phyloP scores from a whole-genome alignment of 2,329 filamentous ascomycete genomes.

The Pyrenophora teres region DNA sequence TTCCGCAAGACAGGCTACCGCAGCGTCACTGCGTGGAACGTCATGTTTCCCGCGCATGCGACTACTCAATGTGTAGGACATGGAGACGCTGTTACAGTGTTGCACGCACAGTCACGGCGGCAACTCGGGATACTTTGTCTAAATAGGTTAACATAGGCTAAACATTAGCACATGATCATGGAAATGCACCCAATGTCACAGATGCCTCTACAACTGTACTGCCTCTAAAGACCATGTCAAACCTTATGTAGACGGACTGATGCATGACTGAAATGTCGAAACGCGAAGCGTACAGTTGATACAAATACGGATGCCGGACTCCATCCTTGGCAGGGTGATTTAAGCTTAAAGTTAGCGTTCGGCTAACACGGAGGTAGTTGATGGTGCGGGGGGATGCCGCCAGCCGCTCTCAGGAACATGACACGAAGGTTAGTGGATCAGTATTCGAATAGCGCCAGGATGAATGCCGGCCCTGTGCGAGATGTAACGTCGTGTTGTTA shows the following conservation, averaged over 20 bases:
- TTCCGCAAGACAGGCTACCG: background rate
- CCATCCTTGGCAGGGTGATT: constrained; percentile 13
- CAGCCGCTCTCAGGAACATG: background rate
- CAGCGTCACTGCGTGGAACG: background rate
- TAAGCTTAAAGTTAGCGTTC: constrained; percentile 26
- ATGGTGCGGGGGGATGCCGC: constrained; percentile 17
- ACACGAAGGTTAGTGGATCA: background rate
- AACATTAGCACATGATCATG: too few species aligned
- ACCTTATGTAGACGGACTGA: too few species aligned
- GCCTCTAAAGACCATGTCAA: background rate
- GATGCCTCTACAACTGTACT: too few species aligned
- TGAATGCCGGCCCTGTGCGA: background rate
- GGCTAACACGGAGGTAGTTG: constrained; percentile 12
- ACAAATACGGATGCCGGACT: background rate
- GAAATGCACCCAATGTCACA: too few species aligned
- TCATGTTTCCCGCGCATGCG: background rate
- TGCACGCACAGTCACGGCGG: constrained; percentile 3
- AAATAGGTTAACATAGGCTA: constrained; percentile 9
- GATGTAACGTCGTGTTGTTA: background rate
- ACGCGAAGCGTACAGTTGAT: background rate
- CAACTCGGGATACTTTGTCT: constrained; percentile 5
- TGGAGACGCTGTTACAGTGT: background rate
- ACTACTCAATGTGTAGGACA: background rate
- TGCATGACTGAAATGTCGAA: background rate
- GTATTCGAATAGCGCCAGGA: background rate